Evolutionary conservation across 331 rosid species (phyloP).

Genomic region (Prunus yedoensis): DNA sequence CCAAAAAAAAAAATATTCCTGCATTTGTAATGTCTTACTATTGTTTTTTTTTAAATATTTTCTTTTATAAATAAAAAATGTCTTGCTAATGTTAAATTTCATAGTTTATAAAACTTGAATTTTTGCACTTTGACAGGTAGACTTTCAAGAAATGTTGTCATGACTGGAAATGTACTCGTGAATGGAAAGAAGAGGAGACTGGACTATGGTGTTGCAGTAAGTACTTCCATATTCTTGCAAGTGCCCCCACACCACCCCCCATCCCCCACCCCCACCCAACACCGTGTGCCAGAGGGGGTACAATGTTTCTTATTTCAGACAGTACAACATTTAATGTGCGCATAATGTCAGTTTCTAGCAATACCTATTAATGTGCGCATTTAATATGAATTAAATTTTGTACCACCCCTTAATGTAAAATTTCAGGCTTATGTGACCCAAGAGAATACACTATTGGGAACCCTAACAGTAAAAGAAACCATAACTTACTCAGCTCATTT

Average conservation of each 20-base stretch:
- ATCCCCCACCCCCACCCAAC: neutral
- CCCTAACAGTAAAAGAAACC: constrained; percentile 84
- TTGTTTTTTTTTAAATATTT: no score
- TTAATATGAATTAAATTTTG: no score
- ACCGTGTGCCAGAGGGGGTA: neutral
- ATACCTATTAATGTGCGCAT: no score
- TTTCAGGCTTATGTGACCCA: constrained; percentile 92
- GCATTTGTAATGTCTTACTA: no score
- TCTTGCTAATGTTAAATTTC: neutral
- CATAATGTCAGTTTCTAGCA: no score
- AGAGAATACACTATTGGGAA: constrained; percentile 85
- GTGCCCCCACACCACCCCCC: neutral
- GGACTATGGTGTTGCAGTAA: constrained; percentile 75
- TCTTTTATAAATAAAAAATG: no score
- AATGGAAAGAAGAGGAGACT: constrained; percentile 71
- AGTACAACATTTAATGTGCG: no score
- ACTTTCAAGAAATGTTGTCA: constrained; percentile 72
- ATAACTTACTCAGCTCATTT: constrained; percentile 69
- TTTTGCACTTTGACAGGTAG: constrained; percentile 67
- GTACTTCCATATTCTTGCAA: constrained; percentile 18
- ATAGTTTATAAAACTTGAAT: neutral
- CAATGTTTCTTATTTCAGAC: neutral
- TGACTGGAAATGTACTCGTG: constrained; percentile 85
- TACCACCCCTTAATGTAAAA: neutral
- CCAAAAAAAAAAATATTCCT: no score